Base-by-base conservation (phyloP, 208 protist genomes). In the Balamuthia mandrillaris region DNA sequence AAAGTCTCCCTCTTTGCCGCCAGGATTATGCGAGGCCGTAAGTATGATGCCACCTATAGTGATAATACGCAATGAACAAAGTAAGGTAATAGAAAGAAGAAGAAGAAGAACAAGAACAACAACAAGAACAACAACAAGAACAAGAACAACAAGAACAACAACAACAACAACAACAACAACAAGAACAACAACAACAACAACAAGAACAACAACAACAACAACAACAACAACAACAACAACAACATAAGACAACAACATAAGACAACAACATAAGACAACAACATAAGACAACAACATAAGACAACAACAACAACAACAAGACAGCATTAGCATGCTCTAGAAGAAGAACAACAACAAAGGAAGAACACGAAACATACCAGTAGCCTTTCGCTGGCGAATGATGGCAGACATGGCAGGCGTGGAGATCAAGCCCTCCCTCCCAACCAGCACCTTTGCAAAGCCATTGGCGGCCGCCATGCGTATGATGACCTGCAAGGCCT, bases 1-100 rank as follows among this genome's bases (percentile, higher is more conserved):
- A 90, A 99, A 99, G 89, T 99, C 98, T 37, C 94, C 95, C 3
- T 94, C 86, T 27, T 94, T 90, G 61, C 98, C 98, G 61, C 97
- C 98, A 21, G 98, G 97, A 92, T 99, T 99, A 94, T 99, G 98
- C 86, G 90, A 95, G 12, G 98, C 97, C 1, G 97, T 98, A 14
- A 99, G 91, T 70, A 99, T 98, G 81, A 99, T 96, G 12, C 95
- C 97, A 33, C 96, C 96, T 41, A 84, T 89, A n/a, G n/a, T n/a
- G n/a, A n/a, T n/a, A n/a, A n/a, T n/a, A n/a, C n/a, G n/a, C n/a
- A n/a, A n/a, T n/a, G n/a, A n/a, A n/a, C n/a, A n/a, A n/a, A n/a
- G n/a, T n/a, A n/a, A n/a, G n/a, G n/a, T n/a, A n/a, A n/a, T n/a
- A n/a, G n/a, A n/a, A n/a, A n/a, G n/a, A n/a, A n/a, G n/a, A n/a